A percentile compares a stretch with the other conserved stretches of the same genome.
Conservation (phyloP, 805 yeast genomes). For the Ascoidea tarda region DNA sequence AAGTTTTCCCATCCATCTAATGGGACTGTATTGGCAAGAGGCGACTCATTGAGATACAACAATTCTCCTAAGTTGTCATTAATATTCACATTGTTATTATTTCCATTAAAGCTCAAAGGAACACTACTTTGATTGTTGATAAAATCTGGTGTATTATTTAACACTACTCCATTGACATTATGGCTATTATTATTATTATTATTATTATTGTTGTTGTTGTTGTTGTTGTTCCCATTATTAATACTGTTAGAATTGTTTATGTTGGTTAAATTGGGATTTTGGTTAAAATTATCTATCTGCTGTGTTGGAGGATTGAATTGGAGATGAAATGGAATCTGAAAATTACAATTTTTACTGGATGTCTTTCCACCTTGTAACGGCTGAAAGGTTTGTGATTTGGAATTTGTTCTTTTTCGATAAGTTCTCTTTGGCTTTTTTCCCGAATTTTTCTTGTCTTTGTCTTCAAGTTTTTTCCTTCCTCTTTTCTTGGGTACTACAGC, state of each 20-base stretch:
- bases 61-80: neutral
- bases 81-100: neutral
- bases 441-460: neutral
- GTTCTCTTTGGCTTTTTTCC: neutral
- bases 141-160: neutral
- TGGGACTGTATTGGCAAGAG: neutral
- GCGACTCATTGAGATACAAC: neutral
- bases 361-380: too few species aligned
- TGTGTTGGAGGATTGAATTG: neutral
- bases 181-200: neutral
- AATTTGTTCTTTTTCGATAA: slow-evolving; percentile 7
- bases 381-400: neutral
- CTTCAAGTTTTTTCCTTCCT: neutral
- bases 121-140: neutral
- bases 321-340: neutral
- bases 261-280: neutral
- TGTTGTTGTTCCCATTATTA: too few species aligned
- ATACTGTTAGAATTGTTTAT: neutral
- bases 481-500: neutral
- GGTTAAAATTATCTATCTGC: neutral
- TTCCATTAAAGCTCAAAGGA: neutral
- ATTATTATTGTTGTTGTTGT: too few species aligned
- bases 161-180: neutral
- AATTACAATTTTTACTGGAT: neutral
- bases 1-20: neutral